Evolutionary conservation across 2,329 filamentous ascomycete species (phyloP).

Genomic region (Colletotrichum horii): DNA sequence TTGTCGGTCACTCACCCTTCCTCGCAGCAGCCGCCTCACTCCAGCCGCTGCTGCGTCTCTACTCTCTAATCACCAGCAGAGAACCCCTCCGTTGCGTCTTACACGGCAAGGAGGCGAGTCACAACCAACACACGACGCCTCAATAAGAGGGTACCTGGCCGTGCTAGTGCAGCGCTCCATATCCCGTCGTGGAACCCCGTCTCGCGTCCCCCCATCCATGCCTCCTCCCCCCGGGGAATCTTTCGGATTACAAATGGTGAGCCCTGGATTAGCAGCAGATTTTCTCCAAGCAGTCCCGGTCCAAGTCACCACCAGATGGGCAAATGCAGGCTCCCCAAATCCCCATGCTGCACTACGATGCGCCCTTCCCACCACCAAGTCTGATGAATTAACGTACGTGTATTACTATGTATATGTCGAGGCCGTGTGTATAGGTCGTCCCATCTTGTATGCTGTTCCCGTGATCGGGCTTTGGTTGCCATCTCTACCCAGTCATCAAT

Average conservation of each 20-base stretch:
- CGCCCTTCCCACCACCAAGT: background rate
- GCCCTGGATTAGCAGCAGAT: constrained; percentile 1
- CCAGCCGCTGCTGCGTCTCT: background rate
- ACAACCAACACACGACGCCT: constrained; percentile 2
- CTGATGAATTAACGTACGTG: background rate
- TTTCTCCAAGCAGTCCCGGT: background rate
- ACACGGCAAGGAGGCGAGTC: background rate
- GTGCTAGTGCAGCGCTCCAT: constrained; percentile 4
- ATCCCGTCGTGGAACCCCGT: constrained; percentile 9
- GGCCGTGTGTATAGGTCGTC: background rate
- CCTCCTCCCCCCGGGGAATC: constrained; percentile 13
- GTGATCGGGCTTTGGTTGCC: constrained; percentile 4
- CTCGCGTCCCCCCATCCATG: background rate
- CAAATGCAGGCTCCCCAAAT: background rate
- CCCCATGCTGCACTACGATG: background rate
- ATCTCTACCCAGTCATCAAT: background rate
- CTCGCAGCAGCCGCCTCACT: background rate
- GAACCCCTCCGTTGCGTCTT: background rate
- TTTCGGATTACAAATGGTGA: constrained; percentile 21
- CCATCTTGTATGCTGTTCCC: background rate
- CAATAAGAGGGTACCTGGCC: background rate
- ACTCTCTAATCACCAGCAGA: background rate
- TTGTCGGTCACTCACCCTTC: background rate
- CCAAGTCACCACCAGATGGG: background rate
- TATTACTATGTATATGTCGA: background rate